Evolutionary conservation across 78 protist species (phyloP), one percentile per base, ranked within the genome.

Genomic region (Dictyostelium brefeldianum): DNA sequence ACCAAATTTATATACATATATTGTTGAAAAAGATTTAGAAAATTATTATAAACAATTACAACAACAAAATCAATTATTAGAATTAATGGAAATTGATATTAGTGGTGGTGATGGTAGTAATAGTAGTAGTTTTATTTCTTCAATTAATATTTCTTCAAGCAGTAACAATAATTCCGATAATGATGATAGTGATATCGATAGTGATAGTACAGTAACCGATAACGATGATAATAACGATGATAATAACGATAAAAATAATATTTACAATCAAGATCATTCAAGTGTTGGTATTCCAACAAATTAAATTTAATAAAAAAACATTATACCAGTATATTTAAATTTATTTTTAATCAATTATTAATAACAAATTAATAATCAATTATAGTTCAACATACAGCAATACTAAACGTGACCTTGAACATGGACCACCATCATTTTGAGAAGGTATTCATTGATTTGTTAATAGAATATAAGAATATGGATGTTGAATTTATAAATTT

Each of bases 1-100:
- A 46, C 93, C 93, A 27, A 87, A 87, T n/a, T 36, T 87, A 2
- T 87, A 87, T 74, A 87, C 93, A 0, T 87, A 87, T 43, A 87
- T 87, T 4, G 93, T 46, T 31, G 93, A 67, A 31, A 67, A 67
- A 67, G 75, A 67, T 31, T 36, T 67, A 12, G 75, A 67, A 67
- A 67, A 41, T 29, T 43, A 67, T 31, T 25, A 51, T 12, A 67
- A 27, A 11, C 31, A 25, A 62, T 22, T 25, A 62, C 70, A 62
- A 62, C n/a, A 62, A 22, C 5, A 62, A 25, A 7, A 62, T 8
- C 43, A 36, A 36, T 36, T 36, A 11, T 25, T 62, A 25, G 70
- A 62, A n/a, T 22, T 31, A 25, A 62, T 62, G 31, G 70, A 25
- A 62, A 25, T 62, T 62, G 25, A n/a, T 25, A 25, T 20, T 62